phyloP scores from a whole-genome alignment of 352 stramenopile species.

The Phytopythium litorale region DNA sequence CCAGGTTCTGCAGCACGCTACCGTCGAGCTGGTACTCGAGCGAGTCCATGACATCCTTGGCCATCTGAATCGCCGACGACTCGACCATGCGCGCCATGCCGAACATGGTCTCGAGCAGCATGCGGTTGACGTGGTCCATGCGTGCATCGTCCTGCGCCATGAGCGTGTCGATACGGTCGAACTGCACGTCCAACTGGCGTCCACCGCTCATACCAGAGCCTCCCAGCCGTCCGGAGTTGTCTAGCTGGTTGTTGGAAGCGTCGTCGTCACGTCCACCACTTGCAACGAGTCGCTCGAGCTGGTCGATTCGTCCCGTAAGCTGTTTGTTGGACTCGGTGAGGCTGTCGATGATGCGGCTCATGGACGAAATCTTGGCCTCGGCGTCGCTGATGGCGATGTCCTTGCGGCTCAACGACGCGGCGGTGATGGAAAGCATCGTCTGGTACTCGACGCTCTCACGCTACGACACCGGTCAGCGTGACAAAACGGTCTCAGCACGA shows the following conservation, averaged over 20 bases:
- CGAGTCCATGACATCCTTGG: slow-evolving; percentile 79
- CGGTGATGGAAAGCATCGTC: slow-evolving; percentile 76
- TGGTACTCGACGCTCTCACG: slow-evolving; percentile 77
- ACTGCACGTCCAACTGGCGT: slow-evolving; percentile 25
- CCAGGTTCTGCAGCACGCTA: slow-evolving; percentile 47
- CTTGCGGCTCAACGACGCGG: slow-evolving; percentile 69
- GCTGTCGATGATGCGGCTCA: slow-evolving; percentile 76
- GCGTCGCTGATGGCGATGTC: slow-evolving; percentile 63
- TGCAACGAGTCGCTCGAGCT: slow-evolving; percentile 44
- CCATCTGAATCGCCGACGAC: slow-evolving; percentile 78
- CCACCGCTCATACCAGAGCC: background rate
- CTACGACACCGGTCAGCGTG: slow-evolving; percentile 4
- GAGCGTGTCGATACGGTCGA: slow-evolving; percentile 55
- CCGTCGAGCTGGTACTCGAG: slow-evolving; percentile 76
- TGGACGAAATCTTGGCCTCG: slow-evolving; percentile 61
- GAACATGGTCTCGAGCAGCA: slow-evolving; percentile 80
- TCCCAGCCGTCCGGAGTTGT: background rate
- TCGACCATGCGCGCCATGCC: slow-evolving; percentile 85
- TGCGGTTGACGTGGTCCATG: slow-evolving; percentile 63
- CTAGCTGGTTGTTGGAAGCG: background rate
- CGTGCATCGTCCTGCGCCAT: slow-evolving; percentile 48
- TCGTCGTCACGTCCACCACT: slow-evolving; percentile 7
- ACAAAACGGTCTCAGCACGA: background rate
- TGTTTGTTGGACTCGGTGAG: slow-evolving; percentile 75
- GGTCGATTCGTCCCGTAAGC: slow-evolving; percentile 53